Base-by-base conservation (phyloP, 192 early-diverging fungal species). In the Linnemannia exigua region DNA sequence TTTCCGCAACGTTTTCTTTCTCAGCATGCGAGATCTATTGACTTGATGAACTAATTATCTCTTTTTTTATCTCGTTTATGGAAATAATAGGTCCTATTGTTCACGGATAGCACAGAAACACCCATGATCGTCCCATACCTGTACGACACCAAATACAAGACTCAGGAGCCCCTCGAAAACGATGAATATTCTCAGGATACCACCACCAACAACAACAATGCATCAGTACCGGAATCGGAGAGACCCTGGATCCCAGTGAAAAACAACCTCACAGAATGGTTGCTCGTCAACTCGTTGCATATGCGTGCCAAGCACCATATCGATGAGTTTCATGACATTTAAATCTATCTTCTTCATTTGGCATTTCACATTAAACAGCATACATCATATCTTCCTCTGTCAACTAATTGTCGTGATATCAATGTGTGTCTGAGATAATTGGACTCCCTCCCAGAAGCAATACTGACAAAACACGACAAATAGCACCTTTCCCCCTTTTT, bases 211-310 rank as follows among this genome's bases (percentile, higher is more conserved):
- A 14, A 46, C 20, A 38, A 11, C 72, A 67, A 7, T 47, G n/a
- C 79, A 74, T 7, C 54, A 38, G 68, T 25, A 22, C 19, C 70
- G 33, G 74, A 67, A 73, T 70, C 79, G 66, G 74, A 84, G 20
- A 78, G 90, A 22, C 88, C 88, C 35, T 79, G 82, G 77, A 78
- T 91, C 63, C 73, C 58, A 22, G 79, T 92, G 51, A 91, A 91
- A 71, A 93, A 92, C 58, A 91, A 93, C 76, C 79, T 93, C 7
- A 89, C 80, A n/a, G 92, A 93, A 31, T 93, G 87, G 81, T 74
- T 93, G 31, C 77, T 93, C 5, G 89, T 93, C 73, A 93, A 93
- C 73, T 51, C 88, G 25, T 79, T 85, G 28, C 90, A 90, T 22
- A 69, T 82, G 41, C 87, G 92, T 22, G 86, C 88, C 16, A 73